These are phyloP conservation scores for Colletotrichum sp. DNA, from an alignment of 2,329 filamentous ascomycete genomes.

Conservation along the genomic window DNA sequence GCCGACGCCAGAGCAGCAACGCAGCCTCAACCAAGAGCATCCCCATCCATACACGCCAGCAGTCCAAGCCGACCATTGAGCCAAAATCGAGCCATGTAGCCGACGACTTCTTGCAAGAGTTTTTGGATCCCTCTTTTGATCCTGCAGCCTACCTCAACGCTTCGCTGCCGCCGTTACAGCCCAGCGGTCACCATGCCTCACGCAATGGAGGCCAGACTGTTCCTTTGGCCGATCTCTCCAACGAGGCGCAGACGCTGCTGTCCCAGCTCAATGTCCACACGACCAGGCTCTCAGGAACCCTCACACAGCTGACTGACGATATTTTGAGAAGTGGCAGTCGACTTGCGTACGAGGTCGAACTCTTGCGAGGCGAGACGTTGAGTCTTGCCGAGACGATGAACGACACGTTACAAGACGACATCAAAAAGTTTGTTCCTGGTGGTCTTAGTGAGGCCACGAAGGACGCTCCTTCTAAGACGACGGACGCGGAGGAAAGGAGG, in stretches of 20 bases:
- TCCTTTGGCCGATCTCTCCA: slow-evolving; percentile 76
- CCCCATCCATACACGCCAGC: slow-evolving; percentile 46
- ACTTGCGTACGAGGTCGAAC: slow-evolving; percentile 92
- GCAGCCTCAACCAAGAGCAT: slow-evolving; percentile 40
- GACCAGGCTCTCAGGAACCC: slow-evolving; percentile 76
- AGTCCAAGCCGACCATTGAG: slow-evolving; percentile 40
- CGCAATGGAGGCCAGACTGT: slow-evolving; percentile 42
- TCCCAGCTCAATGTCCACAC: slow-evolving; percentile 90
- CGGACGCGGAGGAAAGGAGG: slow-evolving; percentile 11
- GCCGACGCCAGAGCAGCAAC: slow-evolving; percentile 54
- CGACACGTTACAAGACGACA: slow-evolving; percentile 73
- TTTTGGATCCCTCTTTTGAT: slow-evolving; percentile 80
- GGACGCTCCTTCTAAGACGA: background rate
- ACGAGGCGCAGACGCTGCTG: slow-evolving; percentile 82
- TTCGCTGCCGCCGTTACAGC: slow-evolving; percentile 71
- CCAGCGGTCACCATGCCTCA: slow-evolving; percentile 31
- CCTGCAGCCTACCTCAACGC: slow-evolving; percentile 85
- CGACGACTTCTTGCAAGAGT: slow-evolving; percentile 76
- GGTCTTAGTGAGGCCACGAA: slow-evolving; percentile 39
- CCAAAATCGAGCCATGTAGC: slow-evolving; percentile 67
- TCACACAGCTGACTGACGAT: slow-evolving; percentile 93
- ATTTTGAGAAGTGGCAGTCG: slow-evolving; percentile 88
- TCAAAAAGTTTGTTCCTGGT: slow-evolving; percentile 72
- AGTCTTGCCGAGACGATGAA: slow-evolving; percentile 80
- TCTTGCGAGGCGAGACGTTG: slow-evolving; percentile 86